phyloP scores from a whole-genome alignment of 495 filamentous ascomycete genomes.

The Amphirosellinia nigrospora region DNA sequence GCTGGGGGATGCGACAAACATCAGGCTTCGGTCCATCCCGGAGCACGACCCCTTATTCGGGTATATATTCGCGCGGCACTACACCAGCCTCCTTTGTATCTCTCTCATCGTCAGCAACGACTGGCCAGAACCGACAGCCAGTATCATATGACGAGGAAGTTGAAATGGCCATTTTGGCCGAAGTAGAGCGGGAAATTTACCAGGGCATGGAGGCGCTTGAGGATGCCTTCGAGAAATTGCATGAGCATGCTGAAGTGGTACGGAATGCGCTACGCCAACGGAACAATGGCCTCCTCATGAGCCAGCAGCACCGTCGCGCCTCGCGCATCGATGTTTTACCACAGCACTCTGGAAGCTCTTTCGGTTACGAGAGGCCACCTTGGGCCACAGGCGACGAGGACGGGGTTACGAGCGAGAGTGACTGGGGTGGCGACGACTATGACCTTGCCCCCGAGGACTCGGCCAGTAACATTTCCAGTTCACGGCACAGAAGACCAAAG shows the following conservation, averaged over 20 bases:
- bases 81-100: constrained; percentile 54
- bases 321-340: constrained; percentile 54
- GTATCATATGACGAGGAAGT: constrained; percentile 93
- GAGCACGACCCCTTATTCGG: constrained; percentile 44
- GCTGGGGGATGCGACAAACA: constrained; percentile 32
- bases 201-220: constrained; percentile 92
- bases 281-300: constrained; percentile 77
- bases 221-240: constrained; percentile 92
- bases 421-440: constrained; percentile 71
- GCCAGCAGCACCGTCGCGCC: constrained; percentile 72
- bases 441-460: constrained; percentile 77
- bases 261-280: constrained; percentile 80
- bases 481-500: constrained; percentile 72
- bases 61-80: constrained; percentile 39
- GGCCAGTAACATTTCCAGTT: constrained; percentile 87
- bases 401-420: constrained; percentile 60
- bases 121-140: constrained; percentile 46
- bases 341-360: constrained; percentile 42
- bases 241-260: constrained; percentile 81
- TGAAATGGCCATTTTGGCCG: constrained; percentile 85
- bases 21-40: constrained; percentile 44
- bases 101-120: constrained; percentile 44
- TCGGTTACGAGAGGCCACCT: constrained; percentile 46
- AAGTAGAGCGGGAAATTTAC: constrained; percentile 93
- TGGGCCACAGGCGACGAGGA: constrained; percentile 53